phyloP scores from a whole-genome alignment of 371 early-diverging fungal genomes.

The Mortierella polycephala region DNA sequence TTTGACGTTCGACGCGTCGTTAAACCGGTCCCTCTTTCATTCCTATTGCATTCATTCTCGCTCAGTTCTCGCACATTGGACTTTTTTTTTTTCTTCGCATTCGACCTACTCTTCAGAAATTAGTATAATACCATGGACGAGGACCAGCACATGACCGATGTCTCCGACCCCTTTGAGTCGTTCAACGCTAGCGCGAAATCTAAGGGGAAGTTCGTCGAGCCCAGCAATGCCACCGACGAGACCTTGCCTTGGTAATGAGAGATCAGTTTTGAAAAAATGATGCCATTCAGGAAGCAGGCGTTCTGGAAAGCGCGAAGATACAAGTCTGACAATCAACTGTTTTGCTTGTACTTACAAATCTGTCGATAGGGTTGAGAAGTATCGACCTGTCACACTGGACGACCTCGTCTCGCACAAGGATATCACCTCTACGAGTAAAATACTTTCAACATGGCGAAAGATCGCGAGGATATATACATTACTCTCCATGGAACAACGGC shows the following conservation, averaged over 20 bases:
- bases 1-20: neutral
- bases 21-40: neutral
- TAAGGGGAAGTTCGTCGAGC: slow-evolving; percentile 55
- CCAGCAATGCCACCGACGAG: slow-evolving; percentile 35
- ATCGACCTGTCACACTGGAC: slow-evolving; percentile 85
- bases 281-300: too few species aligned
- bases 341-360: neutral
- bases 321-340: neutral
- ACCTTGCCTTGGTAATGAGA: slow-evolving; percentile 62
- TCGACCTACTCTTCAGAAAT: neutral
- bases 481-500: neutral
- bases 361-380: slow-evolving; percentile 91
- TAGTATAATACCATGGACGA: slow-evolving; percentile 31
- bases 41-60: neutral
- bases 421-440: slow-evolving; percentile 88
- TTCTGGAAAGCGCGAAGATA: neutral
- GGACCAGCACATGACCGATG: slow-evolving; percentile 50
- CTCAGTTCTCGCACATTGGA: neutral
- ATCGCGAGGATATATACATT: neutral
- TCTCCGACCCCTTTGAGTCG: slow-evolving; percentile 31
- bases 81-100: slow-evolving; percentile 3
- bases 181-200: slow-evolving; percentile 28
- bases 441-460: neutral
- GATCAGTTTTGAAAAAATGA: neutral
- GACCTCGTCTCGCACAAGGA: slow-evolving; percentile 94